Percentiles rank a stretch among this genome's conserved stretches.
Conservation (phyloP, 805 yeast species). For the Ogataea salicorniae region DNA sequence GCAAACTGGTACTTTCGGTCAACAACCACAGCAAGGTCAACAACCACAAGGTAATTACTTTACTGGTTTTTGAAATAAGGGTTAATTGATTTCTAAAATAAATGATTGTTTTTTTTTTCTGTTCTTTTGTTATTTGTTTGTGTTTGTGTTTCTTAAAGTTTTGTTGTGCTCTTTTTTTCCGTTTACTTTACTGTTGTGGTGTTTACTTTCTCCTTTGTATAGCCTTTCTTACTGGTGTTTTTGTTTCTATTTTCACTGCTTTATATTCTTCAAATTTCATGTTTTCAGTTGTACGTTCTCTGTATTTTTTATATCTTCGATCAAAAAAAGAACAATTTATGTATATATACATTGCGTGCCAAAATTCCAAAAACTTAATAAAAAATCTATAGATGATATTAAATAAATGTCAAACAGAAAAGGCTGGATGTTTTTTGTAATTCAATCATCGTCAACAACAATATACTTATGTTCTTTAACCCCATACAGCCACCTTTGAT, state of each 20-base stretch:
- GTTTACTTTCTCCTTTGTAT: neutral
- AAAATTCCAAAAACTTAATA: neutral
- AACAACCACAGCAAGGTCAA: constrained; percentile 3
- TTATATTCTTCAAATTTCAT: neutral
- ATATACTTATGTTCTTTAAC: constrained; percentile 12
- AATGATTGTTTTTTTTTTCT: neutral
- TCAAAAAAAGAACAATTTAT: neutral
- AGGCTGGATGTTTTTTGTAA: neutral
- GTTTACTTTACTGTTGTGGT: neutral
- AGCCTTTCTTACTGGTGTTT: neutral
- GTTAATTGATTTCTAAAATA: neutral
- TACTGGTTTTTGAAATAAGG: constrained; percentile 15
- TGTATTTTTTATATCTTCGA: neutral
- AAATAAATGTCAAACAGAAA: neutral
- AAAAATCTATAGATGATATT: neutral
- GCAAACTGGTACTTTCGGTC: no score
- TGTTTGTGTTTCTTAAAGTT: neutral
- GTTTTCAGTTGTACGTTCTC: neutral
- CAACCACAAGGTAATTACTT: constrained; percentile 8
- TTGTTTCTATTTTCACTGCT: neutral
- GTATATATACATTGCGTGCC: neutral
- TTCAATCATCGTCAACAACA: constrained; percentile 8
- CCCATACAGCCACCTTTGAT: constrained; percentile 44
- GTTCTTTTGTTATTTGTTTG: neutral
- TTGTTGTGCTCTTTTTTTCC: neutral